phyloP scores from a whole-genome alignment of 306 rosid genomes.

The Rosa multiflora region DNA sequence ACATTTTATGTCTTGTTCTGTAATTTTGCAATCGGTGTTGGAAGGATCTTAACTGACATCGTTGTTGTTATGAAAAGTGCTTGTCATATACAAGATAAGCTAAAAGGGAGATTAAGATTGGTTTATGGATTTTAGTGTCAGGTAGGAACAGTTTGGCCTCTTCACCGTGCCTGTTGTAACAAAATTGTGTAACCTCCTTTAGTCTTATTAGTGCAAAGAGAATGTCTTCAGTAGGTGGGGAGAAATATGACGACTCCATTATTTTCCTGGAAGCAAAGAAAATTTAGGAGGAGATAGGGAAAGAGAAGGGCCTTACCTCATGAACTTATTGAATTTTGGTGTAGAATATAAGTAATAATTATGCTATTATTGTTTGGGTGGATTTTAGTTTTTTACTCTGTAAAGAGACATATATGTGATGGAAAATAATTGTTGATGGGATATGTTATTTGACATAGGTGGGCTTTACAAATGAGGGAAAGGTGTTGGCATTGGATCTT shows the following conservation, averaged over 20 bases:
- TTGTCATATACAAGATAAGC: not conserved
- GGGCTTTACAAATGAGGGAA: conserved; percentile 92
- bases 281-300: conserved; percentile 1
- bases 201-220: not conserved
- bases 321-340: not conserved
- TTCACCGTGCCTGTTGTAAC: not conserved
- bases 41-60: not conserved
- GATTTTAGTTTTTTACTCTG: conserved; percentile 1
- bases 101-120: not conserved
- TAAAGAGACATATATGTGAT: conserved; percentile 15
- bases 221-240: not conserved
- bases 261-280: not conserved
- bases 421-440: conserved; percentile 20
- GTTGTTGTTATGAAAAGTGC: not conserved
- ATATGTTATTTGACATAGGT: conserved; percentile 47
- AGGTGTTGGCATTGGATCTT: conserved; percentile 83
- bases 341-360: not conserved
- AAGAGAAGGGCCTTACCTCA: not conserved
- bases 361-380: not conserved
- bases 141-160: not conserved
- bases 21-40: not conserved
- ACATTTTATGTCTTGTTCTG: not conserved
- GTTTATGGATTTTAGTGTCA: not conserved
- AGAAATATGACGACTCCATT: not conserved
- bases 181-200: conserved; percentile 3